Evolutionary conservation across 345 rosid species (phyloP).

Genomic region (Chamaenerion angustifolium): DNA sequence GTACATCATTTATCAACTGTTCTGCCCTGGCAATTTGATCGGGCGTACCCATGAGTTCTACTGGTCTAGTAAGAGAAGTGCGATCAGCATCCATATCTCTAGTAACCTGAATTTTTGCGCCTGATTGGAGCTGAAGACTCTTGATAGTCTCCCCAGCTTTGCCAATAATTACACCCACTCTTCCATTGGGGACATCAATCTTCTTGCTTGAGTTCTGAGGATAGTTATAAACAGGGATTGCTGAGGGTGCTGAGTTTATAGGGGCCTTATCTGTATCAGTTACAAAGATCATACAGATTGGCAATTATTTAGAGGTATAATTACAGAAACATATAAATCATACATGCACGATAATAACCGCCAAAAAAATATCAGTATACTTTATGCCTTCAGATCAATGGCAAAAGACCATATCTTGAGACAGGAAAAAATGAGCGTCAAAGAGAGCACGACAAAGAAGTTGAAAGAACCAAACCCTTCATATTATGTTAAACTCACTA

Average conservation of each 20-base stretch:
- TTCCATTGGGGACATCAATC: slow-evolving; percentile 80
- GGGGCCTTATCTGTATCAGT: slow-evolving; percentile 46
- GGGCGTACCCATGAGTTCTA: slow-evolving; percentile 71
- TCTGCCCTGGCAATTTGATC: slow-evolving; percentile 88
- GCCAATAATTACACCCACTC: slow-evolving; percentile 98
- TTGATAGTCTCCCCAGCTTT: slow-evolving; percentile 96
- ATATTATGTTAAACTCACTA: too few relatives aligned
- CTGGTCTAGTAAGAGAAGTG: slow-evolving; percentile 45
- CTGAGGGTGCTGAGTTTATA: slow-evolving; percentile 30
- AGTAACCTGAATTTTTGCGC: slow-evolving; percentile 96
- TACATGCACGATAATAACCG: too few relatives aligned
- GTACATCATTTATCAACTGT: slow-evolving; percentile 81
- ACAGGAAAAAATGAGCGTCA: too few relatives aligned
- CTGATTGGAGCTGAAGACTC: slow-evolving; percentile 84
- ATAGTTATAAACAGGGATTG: slow-evolving; percentile 54
- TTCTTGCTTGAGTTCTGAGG: slow-evolving; percentile 63
- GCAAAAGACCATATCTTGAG: too few relatives aligned
- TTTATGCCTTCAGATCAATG: too few relatives aligned
- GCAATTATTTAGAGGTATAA: neutral
- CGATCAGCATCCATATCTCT: slow-evolving; percentile 93
- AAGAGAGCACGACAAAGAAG: too few relatives aligned
- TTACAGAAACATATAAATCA: too few relatives aligned
- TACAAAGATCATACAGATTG: slow-evolving; percentile 2
- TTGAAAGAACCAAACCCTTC: too few relatives aligned
- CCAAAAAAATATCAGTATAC: too few relatives aligned